A percentile compares a stretch with the other conserved stretches of the same genome.
phyloP scores from a whole-genome alignment of 495 filamentous ascomycete genomes.

The Xylaria flabelliformis region DNA sequence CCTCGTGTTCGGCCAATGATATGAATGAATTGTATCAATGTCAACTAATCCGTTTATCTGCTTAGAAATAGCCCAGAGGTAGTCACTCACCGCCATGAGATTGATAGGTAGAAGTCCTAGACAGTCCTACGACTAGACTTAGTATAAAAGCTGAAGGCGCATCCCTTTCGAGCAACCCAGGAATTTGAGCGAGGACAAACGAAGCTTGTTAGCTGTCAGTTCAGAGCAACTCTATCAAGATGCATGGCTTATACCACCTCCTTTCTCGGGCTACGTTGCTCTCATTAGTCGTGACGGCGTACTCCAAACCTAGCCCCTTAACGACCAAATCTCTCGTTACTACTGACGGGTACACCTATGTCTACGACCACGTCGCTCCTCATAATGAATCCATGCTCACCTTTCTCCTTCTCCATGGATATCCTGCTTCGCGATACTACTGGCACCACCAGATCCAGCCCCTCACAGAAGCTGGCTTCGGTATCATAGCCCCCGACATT shows the following conservation, averaged over 20 bases:
- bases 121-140: too few species aligned
- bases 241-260: background rate
- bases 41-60: background rate
- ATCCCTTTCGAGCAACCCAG: too few species aligned
- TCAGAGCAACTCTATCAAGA: background rate
- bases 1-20: background rate
- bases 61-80: background rate
- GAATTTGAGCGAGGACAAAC: background rate
- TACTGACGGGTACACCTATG: slow-evolving; percentile 2
- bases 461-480: slow-evolving; percentile 44
- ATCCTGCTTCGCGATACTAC: slow-evolving; percentile 44
- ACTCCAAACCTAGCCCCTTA: background rate
- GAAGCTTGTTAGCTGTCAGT: background rate
- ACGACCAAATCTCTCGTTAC: slow-evolving; percentile 3
- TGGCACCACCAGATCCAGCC: slow-evolving; percentile 50
- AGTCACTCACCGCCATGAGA: background rate
- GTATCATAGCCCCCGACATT: slow-evolving; percentile 51
- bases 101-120: background rate
- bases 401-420: slow-evolving; percentile 49
- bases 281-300: background rate
- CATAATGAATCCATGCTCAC: slow-evolving; percentile 23
- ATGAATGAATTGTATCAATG: background rate
- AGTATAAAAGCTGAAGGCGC: background rate
- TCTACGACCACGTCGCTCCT: slow-evolving; percentile 1
- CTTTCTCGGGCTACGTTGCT: background rate